Percentiles rank a stretch among this genome's conserved stretches.
Conservation (phyloP, 176 grass and related monocot genomes). For the Musa acuminata region DNA sequence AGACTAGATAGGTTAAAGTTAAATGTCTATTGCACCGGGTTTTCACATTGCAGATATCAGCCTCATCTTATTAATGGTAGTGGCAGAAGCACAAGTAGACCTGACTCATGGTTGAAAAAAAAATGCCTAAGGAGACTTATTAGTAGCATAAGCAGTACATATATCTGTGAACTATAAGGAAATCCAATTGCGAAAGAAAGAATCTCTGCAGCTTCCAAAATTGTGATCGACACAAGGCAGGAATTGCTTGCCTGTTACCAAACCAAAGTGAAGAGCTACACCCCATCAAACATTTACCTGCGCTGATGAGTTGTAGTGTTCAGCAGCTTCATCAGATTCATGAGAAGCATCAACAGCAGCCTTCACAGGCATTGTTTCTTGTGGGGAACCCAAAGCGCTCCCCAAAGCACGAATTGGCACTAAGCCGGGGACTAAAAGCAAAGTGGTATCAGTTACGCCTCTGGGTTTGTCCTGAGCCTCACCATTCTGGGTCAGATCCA, state of each 20-base stretch:
- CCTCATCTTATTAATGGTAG: no score
- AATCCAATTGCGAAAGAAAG: not conserved
- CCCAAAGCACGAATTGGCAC: not conserved
- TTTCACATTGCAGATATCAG: no score
- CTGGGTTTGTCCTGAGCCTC: no score
- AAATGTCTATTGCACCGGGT: no score
- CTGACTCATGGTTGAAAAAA: no score
- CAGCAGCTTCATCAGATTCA: not conserved
- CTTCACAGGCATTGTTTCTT: not conserved
- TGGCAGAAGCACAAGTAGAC: no score
- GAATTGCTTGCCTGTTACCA: constrained; percentile 5
- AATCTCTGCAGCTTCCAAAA: not conserved
- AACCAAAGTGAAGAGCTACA: not conserved
- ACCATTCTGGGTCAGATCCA: not conserved
- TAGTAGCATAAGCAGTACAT: not conserved
- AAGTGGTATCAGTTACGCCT: not conserved
- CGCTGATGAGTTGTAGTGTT: not conserved
- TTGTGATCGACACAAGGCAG: not conserved
- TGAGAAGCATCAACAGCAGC: constrained; percentile 9
- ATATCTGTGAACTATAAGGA: not conserved
- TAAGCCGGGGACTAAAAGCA: constrained; percentile 9
- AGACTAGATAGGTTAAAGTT: no score
- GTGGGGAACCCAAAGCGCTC: not conserved
- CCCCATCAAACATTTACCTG: constrained; percentile 32
- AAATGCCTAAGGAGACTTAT: no score